Base-by-base conservation (phyloP, 805 yeast species). In the Candida morakotiae region DNA sequence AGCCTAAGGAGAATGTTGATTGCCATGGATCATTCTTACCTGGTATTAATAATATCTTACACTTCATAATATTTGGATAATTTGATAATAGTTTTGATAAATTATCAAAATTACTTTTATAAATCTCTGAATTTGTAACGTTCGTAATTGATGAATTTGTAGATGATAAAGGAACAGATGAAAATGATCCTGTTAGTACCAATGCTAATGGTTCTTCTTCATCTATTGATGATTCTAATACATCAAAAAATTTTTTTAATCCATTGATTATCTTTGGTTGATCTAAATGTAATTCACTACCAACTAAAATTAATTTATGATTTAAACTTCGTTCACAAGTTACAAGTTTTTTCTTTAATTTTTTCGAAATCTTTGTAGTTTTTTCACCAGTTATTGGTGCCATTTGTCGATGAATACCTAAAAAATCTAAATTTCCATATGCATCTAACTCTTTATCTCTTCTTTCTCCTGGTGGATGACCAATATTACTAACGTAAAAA, bases 21-120 rank as follows among this genome's bases (percentile, higher is more conserved):
- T 81, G 80, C 97, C 98, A 93, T 0, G 96, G 96, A 60, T 93
- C 99, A 47, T 87, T 84, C 28, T 78, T 77, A 1, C 98, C 98
- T 0, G 98, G 97, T 1, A 91, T 65, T 41, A 93, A 75, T 1
- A 87, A 62, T 20, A 93, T 58, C 35, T 82, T 79, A 20, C 83
- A 70, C 5, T 62, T 53, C 10, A 79, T 62, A 5, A 87, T 58
- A 3, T 56, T 53, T 0, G 87, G 83, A 47, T 65, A 84, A 33
- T 72, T 67, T 8, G 81, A 73, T 14, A 93, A 52, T 2, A 87
- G 50, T 2, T 69, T 66, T 0, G 95, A 91, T 11, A 93, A 65
- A 2, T 77, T 66, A 50, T 89, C 95, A 60, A 93, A 89, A 18
- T 75, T 62, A 26, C 73, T 67, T 48, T 81, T 83, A 53, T 83